phyloP scores from a whole-genome alignment of 2,329 filamentous ascomycete genomes.

The Hypoxylon sp. region DNA sequence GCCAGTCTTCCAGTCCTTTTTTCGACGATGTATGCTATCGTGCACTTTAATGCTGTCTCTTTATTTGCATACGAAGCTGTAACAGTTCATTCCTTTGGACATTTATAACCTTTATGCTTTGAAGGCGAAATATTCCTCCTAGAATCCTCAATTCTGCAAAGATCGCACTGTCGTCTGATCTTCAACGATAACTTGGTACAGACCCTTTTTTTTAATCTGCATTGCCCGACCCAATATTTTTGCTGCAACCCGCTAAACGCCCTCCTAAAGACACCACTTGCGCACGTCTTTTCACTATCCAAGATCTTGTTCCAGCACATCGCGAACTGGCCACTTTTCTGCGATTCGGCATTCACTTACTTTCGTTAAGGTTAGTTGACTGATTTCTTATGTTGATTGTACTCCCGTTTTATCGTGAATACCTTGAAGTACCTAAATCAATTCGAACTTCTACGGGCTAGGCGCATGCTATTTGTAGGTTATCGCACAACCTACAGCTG shows the following conservation, averaged over 20 bases:
- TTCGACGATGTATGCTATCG: constrained; percentile 22
- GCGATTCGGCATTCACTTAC: constrained; percentile 38
- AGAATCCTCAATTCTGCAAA: constrained; percentile 28
- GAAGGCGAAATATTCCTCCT: constrained; percentile 31
- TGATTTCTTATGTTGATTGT: constrained; percentile 16
- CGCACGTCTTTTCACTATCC: constrained; percentile 34
- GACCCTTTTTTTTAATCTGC: constrained; percentile 40
- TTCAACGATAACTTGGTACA: constrained; percentile 28
- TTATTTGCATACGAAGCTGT: constrained; percentile 15
- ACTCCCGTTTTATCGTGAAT: constrained; percentile 7
- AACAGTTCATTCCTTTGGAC: constrained; percentile 26
- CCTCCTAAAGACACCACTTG: constrained; percentile 26
- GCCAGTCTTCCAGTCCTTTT: constrained; percentile 11
- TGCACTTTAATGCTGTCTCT: constrained; percentile 10
- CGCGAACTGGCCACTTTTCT: constrained; percentile 38
- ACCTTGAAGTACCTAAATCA: constrained; percentile 8
- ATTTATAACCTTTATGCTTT: constrained; percentile 16
- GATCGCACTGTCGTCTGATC: constrained; percentile 32
- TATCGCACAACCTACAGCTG: constrained; percentile 30
- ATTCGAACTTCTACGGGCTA: constrained; percentile 4
- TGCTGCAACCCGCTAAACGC: constrained; percentile 35
- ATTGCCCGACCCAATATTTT: constrained; percentile 35
- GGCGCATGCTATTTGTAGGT: constrained; percentile 15
- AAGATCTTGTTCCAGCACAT: constrained; percentile 42
- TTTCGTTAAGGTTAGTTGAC: constrained; percentile 38